Conservation (phyloP, 768 basidiomycete genomes). For the Leucosporidium yakuticum region DNA sequence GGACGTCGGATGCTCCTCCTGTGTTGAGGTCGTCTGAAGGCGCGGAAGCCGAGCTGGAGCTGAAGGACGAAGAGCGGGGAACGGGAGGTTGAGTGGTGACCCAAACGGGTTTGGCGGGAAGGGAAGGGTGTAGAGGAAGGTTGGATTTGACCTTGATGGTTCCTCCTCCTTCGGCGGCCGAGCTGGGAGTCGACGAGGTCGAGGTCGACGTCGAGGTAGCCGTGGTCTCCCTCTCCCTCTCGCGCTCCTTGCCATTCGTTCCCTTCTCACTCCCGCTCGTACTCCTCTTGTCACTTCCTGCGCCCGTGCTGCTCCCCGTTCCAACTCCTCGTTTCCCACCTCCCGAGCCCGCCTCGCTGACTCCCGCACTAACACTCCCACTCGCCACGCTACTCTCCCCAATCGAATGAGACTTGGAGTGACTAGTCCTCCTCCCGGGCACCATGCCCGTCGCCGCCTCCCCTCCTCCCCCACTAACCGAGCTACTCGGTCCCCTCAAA, state of each 20-base stretch:
- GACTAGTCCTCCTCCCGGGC: constrained; percentile 6
- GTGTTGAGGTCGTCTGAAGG: not conserved
- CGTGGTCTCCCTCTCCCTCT: not conserved
- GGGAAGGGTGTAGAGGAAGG: constrained; percentile 17
- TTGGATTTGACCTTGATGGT: too few species aligned
- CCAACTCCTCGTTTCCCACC: not conserved
- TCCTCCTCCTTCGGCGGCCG: too few species aligned
- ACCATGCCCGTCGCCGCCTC: not conserved
- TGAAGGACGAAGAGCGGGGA: not conserved
- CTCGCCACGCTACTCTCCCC: constrained; percentile 3
- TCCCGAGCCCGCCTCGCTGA: not conserved
- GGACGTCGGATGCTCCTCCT: not conserved
- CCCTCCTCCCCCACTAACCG: not conserved
- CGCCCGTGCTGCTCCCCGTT: not conserved
- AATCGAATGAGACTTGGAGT: constrained; percentile 9
- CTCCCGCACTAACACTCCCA: not conserved
- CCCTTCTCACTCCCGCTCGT: not conserved
- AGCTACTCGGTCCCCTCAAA: not conserved
- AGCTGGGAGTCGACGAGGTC: not conserved
- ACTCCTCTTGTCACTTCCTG: not conserved
- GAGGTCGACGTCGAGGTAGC: not conserved
- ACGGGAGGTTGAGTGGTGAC: constrained; percentile 2
- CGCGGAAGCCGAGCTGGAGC: not conserved
- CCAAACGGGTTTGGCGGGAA: constrained; percentile 29
- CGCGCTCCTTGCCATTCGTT: too few species aligned